Conservation (phyloP, 306 rosid genomes). For the Canavalia ensiformis region DNA sequence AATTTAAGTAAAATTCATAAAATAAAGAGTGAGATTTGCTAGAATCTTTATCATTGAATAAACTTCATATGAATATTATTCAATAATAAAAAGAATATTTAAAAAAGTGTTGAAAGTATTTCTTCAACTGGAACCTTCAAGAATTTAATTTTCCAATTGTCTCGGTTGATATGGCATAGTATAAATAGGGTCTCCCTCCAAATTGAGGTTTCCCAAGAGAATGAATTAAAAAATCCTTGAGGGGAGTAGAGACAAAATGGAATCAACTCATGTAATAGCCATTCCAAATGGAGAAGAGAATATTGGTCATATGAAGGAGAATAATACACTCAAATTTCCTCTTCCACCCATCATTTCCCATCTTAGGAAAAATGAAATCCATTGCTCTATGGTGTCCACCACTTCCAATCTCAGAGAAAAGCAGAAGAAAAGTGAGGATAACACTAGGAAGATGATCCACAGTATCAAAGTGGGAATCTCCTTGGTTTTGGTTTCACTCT, state of each 20-base stretch:
- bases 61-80: too few relatives aligned
- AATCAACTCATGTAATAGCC: slow-evolving; percentile 57
- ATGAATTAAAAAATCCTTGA: slow-evolving; percentile 1
- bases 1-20: background rate
- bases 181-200: slow-evolving; percentile 49
- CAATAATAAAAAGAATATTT: too few relatives aligned
- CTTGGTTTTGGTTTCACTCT: slow-evolving; percentile 77
- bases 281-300: slow-evolving; percentile 51
- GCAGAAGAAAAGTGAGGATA: slow-evolving; percentile 44
- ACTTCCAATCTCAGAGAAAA: slow-evolving; percentile 40
- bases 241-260: slow-evolving; percentile 55
- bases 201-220: slow-evolving; percentile 29
- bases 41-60: too few relatives aligned
- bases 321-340: slow-evolving; percentile 29
- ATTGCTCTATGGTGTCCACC: slow-evolving; percentile 35
- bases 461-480: slow-evolving; percentile 83
- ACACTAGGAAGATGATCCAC: slow-evolving; percentile 67
- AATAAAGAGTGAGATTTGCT: too few relatives aligned
- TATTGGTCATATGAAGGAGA: slow-evolving; percentile 29
- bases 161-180: slow-evolving; percentile 22
- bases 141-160: slow-evolving; percentile 28
- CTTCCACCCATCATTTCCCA: slow-evolving; percentile 39
- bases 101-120: too few relatives aligned
- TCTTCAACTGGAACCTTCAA: background rate
- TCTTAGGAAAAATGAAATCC: slow-evolving; percentile 40